Conservation (phyloP, 2,329 filamentous ascomycete species). For the Aspergillus melleus region DNA sequence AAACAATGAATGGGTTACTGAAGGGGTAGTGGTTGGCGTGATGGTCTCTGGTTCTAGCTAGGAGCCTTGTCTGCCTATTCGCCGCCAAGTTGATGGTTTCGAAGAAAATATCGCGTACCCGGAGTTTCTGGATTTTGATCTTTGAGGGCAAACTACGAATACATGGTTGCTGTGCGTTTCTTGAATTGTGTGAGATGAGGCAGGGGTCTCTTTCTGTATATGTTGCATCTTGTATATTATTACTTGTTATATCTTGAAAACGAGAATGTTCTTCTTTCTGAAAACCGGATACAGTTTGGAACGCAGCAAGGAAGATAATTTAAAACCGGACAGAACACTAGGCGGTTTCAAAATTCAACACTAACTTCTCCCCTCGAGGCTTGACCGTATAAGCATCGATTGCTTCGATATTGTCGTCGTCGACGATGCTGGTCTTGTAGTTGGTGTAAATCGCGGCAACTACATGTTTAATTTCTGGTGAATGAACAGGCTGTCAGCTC, state of each 20-base stretch:
- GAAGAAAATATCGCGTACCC: slow-evolving; percentile 5
- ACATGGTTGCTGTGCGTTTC: slow-evolving; percentile 20
- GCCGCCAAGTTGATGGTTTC: background rate
- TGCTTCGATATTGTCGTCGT: slow-evolving; percentile 65
- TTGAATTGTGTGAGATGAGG: slow-evolving; percentile 4
- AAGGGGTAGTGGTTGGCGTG: slow-evolving; percentile 18
- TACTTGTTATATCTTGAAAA: slow-evolving; percentile 3
- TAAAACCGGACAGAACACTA: background rate
- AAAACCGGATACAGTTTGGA: background rate
- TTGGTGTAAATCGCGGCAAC: slow-evolving; percentile 70
- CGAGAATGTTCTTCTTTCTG: background rate
- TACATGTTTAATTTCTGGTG: slow-evolving; percentile 69
- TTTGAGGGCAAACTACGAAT: slow-evolving; percentile 11
- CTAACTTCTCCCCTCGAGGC: slow-evolving; percentile 59
- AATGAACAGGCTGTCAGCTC: slow-evolving; percentile 16
- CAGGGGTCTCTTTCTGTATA: slow-evolving; percentile 3
- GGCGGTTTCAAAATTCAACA: slow-evolving; percentile 53
- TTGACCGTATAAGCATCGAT: slow-evolving; percentile 65
- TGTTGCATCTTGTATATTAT: slow-evolving; percentile 28
- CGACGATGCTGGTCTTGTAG: slow-evolving; percentile 60
- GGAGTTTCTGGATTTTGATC: slow-evolving; percentile 12
- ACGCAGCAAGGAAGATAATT: background rate
- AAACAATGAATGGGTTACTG: background rate
- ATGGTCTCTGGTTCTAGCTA: background rate
- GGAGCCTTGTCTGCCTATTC: background rate